These are phyloP conservation scores for Fagopyrum homotropicum DNA, from an alignment of 148 eudicot genomes.

Conservation along the genomic window DNA sequence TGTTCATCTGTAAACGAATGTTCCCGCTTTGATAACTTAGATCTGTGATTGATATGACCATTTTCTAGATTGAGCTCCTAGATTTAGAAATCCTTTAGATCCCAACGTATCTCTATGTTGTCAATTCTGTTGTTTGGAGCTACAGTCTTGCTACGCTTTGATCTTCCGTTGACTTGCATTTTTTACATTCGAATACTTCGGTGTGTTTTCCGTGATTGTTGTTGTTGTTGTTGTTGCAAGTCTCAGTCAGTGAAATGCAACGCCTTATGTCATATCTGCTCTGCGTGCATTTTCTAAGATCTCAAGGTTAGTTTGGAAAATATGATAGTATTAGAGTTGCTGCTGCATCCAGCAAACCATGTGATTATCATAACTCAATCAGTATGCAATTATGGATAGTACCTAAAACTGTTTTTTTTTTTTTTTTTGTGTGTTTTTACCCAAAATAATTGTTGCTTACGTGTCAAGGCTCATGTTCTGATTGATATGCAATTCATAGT, in stretches of 20 bases:
- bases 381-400: not conserved
- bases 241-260: not conserved
- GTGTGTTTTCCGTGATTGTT: not conserved
- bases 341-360: not conserved
- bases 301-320: not conserved
- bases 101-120: not conserved
- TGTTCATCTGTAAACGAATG: not conserved
- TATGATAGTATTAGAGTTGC: not conserved
- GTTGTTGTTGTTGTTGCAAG: not conserved
- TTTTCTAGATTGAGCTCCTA: not conserved
- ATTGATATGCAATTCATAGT: not conserved
- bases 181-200: not conserved
- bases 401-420: too few species aligned
- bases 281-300: not conserved
- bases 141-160: not conserved
- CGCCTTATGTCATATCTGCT: not conserved
- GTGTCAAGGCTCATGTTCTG: not conserved
- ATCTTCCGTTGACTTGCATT: not conserved
- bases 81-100: not conserved
- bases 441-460: conserved; percentile 27
- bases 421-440: not conserved
- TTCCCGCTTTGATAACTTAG: not conserved
- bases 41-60: conserved; percentile 10
- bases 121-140: not conserved
- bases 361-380: not conserved